Conservation (phyloP, 352 stramenopile species). For the Phytopythium montanum region DNA sequence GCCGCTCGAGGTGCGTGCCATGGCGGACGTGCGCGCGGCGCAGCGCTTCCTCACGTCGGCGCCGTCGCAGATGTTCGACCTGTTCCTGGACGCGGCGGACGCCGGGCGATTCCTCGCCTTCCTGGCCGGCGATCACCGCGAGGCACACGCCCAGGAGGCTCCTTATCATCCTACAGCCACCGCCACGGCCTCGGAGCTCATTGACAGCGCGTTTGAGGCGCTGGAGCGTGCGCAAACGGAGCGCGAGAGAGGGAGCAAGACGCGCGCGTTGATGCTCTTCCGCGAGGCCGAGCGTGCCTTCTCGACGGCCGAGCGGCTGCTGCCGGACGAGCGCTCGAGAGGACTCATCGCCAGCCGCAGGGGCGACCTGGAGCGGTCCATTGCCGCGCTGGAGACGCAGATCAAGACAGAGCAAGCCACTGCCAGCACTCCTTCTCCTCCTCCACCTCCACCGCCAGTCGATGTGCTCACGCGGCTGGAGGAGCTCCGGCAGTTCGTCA, state of each 20-base stretch:
- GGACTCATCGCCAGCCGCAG: constrained; percentile 26
- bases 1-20: constrained; percentile 31
- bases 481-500: constrained; percentile 37
- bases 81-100: constrained; percentile 34
- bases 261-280: constrained; percentile 25
- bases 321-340: constrained; percentile 36
- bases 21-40: constrained; percentile 32
- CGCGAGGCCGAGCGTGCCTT: constrained; percentile 30
- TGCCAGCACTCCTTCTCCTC: neutral
- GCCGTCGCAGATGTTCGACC: constrained; percentile 24
- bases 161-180: no score
- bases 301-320: constrained; percentile 21
- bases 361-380: constrained; percentile 29
- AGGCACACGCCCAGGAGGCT: no score
- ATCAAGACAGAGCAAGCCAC: neutral
- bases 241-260: neutral
- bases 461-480: constrained; percentile 36
- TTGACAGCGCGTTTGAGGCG: constrained; percentile 39
- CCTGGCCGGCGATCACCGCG: neutral
- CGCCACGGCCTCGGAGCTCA: constrained; percentile 8
- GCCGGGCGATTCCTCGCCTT: constrained; percentile 21
- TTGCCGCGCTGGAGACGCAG: constrained; percentile 15
- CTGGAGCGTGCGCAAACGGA: constrained; percentile 28
- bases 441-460: constrained; percentile 7
- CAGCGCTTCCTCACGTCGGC: constrained; percentile 44